Percentiles rank a stretch among this genome's conserved stretches.
Conservation (phyloP, 176 grass and related monocot genomes). For the Metroxylon sagu region DNA sequence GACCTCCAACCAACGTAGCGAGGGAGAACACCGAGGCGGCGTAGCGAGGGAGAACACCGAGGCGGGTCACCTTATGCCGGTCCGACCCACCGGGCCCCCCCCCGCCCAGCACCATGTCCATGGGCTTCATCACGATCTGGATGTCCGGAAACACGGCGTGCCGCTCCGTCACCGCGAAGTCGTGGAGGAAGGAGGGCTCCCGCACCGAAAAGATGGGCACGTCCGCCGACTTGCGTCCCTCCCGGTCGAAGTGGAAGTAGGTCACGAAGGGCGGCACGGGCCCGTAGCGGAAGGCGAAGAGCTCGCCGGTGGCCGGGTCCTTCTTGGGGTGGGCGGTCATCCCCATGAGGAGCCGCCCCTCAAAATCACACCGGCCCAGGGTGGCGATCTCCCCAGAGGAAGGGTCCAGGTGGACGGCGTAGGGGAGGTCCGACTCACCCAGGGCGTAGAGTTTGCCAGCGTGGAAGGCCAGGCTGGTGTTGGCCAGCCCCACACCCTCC, state of each 20-base stretch:
- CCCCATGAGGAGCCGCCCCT: constrained; percentile 51
- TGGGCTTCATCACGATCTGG: constrained; percentile 87
- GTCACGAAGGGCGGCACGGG: constrained; percentile 73
- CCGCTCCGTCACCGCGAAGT: constrained; percentile 72
- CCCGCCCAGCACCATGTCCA: constrained; percentile 60
- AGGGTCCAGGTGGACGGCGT: constrained; percentile 47
- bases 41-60: constrained; percentile 62
- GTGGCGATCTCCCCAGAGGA: constrained; percentile 54
- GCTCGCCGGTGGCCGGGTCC: constrained; percentile 54
- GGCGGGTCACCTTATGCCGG: constrained; percentile 47
- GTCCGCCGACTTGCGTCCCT: constrained; percentile 64
- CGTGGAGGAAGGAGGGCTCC: constrained; percentile 66
- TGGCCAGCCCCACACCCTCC: constrained; percentile 62
- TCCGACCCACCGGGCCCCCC: constrained; percentile 61
- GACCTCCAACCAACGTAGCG: constrained; percentile 75
- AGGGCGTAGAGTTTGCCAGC: constrained; percentile 66
- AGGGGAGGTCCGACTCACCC: constrained; percentile 81
- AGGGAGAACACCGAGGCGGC: constrained; percentile 62
- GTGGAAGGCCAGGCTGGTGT: constrained; percentile 83
- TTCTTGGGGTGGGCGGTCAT: constrained; percentile 97
- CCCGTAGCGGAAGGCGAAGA: constrained; percentile 75
- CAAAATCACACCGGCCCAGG: constrained; percentile 53
- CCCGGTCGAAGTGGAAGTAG: constrained; percentile 74
- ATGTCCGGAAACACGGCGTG: constrained; percentile 65
- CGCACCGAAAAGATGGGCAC: constrained; percentile 77